Percentiles rank a stretch among this genome's conserved stretches.
Evolutionary conservation across 495 filamentous ascomycete species (phyloP).

Genomic region (Chaetomium tenue): DNA sequence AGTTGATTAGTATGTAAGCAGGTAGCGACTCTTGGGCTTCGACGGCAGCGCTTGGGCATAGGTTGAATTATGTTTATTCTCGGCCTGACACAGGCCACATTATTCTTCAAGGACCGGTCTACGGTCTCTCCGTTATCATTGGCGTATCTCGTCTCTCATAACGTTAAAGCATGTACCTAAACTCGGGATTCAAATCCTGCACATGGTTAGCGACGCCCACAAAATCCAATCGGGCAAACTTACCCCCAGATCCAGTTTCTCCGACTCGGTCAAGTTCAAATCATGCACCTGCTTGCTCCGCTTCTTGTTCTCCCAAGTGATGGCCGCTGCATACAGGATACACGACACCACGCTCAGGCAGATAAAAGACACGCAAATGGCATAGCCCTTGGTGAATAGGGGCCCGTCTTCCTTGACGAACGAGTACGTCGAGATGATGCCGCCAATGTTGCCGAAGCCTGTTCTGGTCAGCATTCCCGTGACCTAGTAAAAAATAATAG

Average conservation of each 20-base stretch:
- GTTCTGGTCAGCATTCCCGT: background rate
- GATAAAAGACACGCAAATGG: conserved; percentile 73
- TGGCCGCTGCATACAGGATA: conserved; percentile 57
- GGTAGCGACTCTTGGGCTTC: background rate
- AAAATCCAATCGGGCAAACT: conserved; percentile 4
- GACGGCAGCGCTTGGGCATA: background rate
- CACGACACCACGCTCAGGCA: conserved; percentile 63
- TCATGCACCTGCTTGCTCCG: conserved; percentile 53
- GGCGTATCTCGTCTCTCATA: background rate
- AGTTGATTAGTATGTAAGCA: no score
- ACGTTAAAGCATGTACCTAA: conserved; percentile 50
- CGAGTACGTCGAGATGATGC: conserved; percentile 83
- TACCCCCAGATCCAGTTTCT: conserved; percentile 67
- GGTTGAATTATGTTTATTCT: conserved; percentile 1
- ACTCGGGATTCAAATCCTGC: conserved; percentile 62
- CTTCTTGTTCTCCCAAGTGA: conserved; percentile 64
- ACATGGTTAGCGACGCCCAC: conserved; percentile 6
- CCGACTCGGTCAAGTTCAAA: conserved; percentile 63
- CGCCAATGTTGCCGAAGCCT: conserved; percentile 88
- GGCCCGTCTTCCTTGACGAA: conserved; percentile 74
- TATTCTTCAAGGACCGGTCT: background rate
- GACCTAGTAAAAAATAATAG: background rate
- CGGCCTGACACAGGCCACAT: background rate
- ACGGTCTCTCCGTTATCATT: conserved; percentile 6
- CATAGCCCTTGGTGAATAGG: conserved; percentile 69